Evolutionary conservation across 495 filamentous ascomycete species (phyloP), one percentile per base, ranked within the genome.

Genomic region (Neurospora hispaniola): DNA sequence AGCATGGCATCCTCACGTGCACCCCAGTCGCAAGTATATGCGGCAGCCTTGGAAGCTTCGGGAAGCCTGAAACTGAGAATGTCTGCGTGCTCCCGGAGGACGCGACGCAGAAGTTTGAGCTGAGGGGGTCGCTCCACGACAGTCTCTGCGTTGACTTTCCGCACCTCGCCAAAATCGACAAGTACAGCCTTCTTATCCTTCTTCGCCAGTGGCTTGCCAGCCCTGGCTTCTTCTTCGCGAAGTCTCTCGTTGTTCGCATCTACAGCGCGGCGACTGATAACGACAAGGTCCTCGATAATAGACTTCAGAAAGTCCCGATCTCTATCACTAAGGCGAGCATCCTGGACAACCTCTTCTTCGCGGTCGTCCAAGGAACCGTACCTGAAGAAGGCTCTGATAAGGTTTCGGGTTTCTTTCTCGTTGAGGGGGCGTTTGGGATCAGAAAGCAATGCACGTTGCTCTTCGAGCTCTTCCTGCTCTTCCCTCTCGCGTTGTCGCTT

Each of bases 161-260:
- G 94, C 31, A 97, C 93, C 43, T 93, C 94, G 42, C 91, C 90
- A 79, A 92, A 96, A 76, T 97, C 93, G 74, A 99, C 97, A 54
- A 98, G 84, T 20, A 98, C 93, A 1, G 96, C 95, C 77, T 98
- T 98, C 80, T 92, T 93, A 78, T 98, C 95, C 78, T 98, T 99
- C 83, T 98, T 98, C 0, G 94, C 97, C 5, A 92, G 75, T 9
- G 89, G 86, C 77, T 93, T 93, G 77, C 91, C 90, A 0, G 88
- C 84, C 71, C 89, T 86, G 69, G 88, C 88, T 81, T 96, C 93
- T 69, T 93, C 92, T 68, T 88, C 86, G 16, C 94, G 88, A 6
- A 93, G 84, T 69, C 86, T 84, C 12, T 87, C 82, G 39, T 91
- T 92, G 75, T 90, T 92, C 42, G 87, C 85, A 9, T 92, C 90